Percentiles rank a stretch among this genome's conserved stretches.
Conservation (phyloP, 352 stramenopile genomes). For the Blastocystis sp. region DNA sequence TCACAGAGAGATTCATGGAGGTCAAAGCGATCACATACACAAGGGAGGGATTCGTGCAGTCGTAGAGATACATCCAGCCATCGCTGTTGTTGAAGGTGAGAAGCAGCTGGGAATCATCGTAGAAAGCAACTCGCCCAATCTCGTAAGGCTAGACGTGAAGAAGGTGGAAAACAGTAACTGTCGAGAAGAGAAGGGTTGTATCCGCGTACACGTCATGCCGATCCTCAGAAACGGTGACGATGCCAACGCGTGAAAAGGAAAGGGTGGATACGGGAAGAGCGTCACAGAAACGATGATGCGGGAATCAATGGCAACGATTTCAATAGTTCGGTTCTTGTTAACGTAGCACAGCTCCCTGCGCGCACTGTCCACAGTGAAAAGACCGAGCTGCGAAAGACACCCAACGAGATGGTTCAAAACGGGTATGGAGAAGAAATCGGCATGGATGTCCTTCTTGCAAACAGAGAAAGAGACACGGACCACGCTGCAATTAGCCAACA, state of each 20-base stretch:
- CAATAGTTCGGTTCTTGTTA: neutral
- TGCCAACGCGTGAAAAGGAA: neutral
- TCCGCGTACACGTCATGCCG: neutral
- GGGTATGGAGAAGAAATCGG: neutral
- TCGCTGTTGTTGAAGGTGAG: neutral
- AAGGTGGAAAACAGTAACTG: neutral
- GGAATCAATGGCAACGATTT: neutral
- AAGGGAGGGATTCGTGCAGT: neutral
- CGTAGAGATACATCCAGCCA: neutral
- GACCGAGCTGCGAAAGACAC: neutral
- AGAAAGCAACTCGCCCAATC: neutral
- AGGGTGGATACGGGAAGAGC: neutral
- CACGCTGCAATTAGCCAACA: constrained; percentile 1
- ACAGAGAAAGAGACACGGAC: neutral
- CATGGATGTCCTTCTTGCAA: neutral
- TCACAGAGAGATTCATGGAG: neutral
- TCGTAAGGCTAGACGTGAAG: neutral
- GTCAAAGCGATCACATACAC: neutral
- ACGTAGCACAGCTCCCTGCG: neutral
- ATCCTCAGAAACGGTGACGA: neutral
- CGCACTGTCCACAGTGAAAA: neutral
- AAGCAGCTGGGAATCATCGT: neutral
- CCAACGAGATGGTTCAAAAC: constrained; percentile 4
- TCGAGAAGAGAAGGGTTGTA: neutral
- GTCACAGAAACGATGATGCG: neutral